Evolutionary conservation across 108 stramenopile species (phyloP).

Genomic region (Thalassiosira profunda): DNA sequence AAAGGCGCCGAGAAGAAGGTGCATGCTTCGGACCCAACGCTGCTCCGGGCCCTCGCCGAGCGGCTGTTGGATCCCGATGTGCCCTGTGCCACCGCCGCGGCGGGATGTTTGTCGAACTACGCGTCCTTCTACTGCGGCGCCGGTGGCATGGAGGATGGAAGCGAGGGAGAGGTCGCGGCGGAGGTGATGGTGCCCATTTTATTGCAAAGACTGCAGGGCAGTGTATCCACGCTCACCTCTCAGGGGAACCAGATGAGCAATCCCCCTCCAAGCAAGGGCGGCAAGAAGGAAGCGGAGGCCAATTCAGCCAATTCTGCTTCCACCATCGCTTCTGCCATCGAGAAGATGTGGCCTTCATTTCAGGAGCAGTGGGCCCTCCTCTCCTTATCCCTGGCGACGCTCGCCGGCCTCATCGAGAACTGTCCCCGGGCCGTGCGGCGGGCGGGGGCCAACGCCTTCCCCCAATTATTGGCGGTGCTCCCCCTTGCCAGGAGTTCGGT

Average conservation of each 20-base stretch:
- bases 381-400: constrained; percentile 26
- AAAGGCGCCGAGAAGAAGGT: background rate
- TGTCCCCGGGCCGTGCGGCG: constrained; percentile 22
- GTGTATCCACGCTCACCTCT: background rate
- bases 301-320: background rate
- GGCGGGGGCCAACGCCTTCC: constrained; percentile 1
- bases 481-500: background rate
- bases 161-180: constrained; percentile 8
- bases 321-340: background rate
- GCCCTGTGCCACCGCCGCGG: constrained; percentile 70
- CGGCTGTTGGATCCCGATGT: constrained; percentile 65
- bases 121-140: constrained; percentile 23
- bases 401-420: constrained; percentile 47
- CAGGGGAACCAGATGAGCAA: constrained; percentile 1
- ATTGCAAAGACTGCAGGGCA: constrained; percentile 17
- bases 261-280: background rate
- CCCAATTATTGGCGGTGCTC: background rate
- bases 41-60: constrained; percentile 76
- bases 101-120: constrained; percentile 72
- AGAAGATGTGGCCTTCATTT: constrained; percentile 8
- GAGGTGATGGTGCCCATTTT: constrained; percentile 38
- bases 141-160: background rate
- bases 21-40: constrained; percentile 26
- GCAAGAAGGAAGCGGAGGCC: background rate
- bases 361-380: constrained; percentile 37